Conservation (phyloP, 106 monocot species). For the Dendrobium catenatum region DNA sequence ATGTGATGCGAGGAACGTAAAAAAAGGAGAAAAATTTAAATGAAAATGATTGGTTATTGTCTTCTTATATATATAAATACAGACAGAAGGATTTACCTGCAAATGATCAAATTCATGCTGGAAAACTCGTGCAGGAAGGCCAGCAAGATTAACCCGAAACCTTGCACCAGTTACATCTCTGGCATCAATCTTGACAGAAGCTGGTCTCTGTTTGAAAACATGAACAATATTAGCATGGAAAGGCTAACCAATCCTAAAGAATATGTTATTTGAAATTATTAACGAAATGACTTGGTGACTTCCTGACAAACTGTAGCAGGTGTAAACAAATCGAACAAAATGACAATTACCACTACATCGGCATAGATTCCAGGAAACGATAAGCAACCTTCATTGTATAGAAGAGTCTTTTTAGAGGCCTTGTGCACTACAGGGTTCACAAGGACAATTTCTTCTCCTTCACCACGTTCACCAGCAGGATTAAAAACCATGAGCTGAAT, state of each 20-base stretch:
- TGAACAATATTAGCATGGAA: conserved; percentile 3
- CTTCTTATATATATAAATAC: background rate
- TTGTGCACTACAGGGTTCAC: conserved; percentile 81
- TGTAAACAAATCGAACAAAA: conserved; percentile 1
- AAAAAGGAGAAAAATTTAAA: too few relatives aligned
- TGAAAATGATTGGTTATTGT: too few relatives aligned
- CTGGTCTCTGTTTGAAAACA: conserved; percentile 64
- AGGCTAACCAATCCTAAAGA: background rate
- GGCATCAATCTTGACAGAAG: conserved; percentile 82
- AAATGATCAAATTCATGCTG: conserved; percentile 99
- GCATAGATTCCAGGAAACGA: conserved; percentile 95
- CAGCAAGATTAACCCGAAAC: conserved; percentile 71
- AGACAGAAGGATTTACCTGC: conserved; percentile 31
- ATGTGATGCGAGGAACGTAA: too few relatives aligned
- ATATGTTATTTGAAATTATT: background rate
- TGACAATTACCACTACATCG: conserved; percentile 67
- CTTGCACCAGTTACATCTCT: conserved; percentile 70
- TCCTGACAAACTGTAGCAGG: background rate
- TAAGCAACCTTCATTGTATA: conserved; percentile 88
- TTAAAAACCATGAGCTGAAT: conserved; percentile 96
- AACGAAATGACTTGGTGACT: background rate
- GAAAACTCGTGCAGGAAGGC: conserved; percentile 81
- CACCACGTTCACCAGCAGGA: conserved; percentile 72
- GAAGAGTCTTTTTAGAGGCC: conserved; percentile 39
- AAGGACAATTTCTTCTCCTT: conserved; percentile 94